Conservation (phyloP, 257 asterid genomes). For the Solanum microdontum region DNA sequence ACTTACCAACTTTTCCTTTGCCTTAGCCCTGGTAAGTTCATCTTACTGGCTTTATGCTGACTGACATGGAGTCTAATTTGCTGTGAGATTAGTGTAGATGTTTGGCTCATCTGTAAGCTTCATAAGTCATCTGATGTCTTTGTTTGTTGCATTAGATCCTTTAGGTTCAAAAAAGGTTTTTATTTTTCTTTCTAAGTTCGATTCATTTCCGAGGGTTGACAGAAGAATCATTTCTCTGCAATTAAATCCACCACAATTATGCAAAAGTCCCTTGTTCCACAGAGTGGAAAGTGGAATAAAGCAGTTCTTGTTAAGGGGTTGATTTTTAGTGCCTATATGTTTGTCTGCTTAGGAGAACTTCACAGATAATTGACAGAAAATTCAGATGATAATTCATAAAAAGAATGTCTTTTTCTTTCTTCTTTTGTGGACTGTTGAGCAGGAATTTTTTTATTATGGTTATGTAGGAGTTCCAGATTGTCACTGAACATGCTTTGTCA, state of each 20-base stretch:
- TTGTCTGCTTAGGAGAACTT: background rate
- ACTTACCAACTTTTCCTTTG: constrained; percentile 71
- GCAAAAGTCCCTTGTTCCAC: background rate
- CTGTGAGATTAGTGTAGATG: background rate
- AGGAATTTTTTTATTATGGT: background rate
- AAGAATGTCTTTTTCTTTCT: background rate
- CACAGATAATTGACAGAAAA: background rate
- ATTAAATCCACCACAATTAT: background rate
- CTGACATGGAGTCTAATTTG: background rate
- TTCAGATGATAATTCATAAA: background rate
- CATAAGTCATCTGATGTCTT: background rate
- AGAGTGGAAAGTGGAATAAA: background rate
- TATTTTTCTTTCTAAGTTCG: background rate
- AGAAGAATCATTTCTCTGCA: background rate
- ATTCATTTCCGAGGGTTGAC: background rate
- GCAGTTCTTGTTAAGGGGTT: background rate
- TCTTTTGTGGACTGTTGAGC: background rate
- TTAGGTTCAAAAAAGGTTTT: background rate
- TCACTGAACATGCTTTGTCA: background rate
- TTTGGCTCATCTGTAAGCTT: background rate
- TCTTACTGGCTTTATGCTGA: background rate
- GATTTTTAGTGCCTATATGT: background rate
- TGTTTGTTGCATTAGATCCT: background rate
- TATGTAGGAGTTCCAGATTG: background rate
- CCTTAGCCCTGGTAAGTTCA: constrained; percentile 55